A percentile compares a stretch with the other conserved stretches of the same genome.
phyloP scores from a whole-genome alignment of 2,329 filamentous ascomycete species.

The Fusarium denticulatum region DNA sequence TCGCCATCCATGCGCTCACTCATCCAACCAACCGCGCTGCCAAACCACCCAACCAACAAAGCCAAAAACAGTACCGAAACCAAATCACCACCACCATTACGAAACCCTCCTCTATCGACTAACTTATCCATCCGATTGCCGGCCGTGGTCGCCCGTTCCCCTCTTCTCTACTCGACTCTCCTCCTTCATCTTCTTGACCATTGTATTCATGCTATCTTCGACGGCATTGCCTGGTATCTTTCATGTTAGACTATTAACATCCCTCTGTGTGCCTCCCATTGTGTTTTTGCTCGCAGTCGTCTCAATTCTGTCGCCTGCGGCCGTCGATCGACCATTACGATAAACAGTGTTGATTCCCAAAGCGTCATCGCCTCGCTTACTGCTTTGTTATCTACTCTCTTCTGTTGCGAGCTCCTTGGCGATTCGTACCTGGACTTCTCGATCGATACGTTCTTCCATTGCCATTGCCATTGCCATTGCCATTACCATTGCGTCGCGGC shows the following conservation, averaged over 20 bases:
- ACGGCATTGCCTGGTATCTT: constrained; percentile 1
- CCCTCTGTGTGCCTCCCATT: constrained; percentile 6
- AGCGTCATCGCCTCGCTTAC: not conserved
- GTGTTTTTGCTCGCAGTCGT: not conserved
- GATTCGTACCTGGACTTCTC: not conserved
- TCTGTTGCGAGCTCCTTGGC: not conserved
- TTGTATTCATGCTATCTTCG: constrained; percentile 12
- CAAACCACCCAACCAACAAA: constrained; percentile 16
- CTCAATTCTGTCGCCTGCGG: constrained; percentile 11
- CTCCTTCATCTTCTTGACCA: constrained; percentile 16
- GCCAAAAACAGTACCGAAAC: constrained; percentile 29
- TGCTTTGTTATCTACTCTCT: not conserved
- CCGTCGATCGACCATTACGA: constrained; percentile 21
- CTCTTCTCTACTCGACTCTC: constrained; percentile 21
- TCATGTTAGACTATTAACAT: constrained; percentile 1
- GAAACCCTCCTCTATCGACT: constrained; percentile 13
- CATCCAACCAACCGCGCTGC: not conserved
- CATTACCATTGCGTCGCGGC: not conserved
- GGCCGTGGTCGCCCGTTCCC: constrained; percentile 29
- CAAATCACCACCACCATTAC: constrained; percentile 32
- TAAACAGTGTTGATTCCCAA: constrained; percentile 29
- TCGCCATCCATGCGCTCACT: constrained; percentile 26
- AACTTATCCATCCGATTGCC: constrained; percentile 23
- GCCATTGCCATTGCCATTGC: not conserved
- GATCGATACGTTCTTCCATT: constrained; percentile 6